Evolutionary conservation across 257 asterid genomes (phyloP).

Genomic region (Petrea volubilis): DNA sequence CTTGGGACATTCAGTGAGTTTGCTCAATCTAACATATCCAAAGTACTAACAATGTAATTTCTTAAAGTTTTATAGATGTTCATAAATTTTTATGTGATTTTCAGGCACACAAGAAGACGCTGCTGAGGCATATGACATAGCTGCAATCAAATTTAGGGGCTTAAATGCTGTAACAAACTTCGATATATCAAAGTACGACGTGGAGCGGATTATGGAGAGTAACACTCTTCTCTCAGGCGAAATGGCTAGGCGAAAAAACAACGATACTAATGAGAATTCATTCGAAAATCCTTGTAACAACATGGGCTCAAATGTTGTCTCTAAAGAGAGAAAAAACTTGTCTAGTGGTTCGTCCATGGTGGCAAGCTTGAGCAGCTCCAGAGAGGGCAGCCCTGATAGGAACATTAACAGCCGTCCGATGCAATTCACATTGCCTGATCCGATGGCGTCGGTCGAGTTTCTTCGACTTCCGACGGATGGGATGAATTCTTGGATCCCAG

Average conservation of each 20-base stretch:
- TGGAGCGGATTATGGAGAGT: conserved; percentile 71
- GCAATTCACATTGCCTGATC: conserved; percentile 32
- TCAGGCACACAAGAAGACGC: conserved; percentile 94
- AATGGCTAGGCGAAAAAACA: conserved; percentile 51
- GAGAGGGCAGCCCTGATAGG: conserved; percentile 58
- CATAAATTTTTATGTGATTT: too few species aligned
- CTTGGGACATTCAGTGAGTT: conserved; percentile 82
- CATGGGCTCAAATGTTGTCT: neutral
- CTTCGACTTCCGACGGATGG: conserved; percentile 24
- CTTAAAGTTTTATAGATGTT: too few species aligned
- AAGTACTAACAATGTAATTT: too few species aligned
- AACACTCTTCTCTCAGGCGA: conserved; percentile 66
- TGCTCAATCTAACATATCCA: neutral
- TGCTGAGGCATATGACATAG: conserved; percentile 87
- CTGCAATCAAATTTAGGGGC: conserved; percentile 83
- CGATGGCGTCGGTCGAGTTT: conserved; percentile 25
- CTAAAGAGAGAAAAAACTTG: conserved; percentile 24
- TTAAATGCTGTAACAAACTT: conserved; percentile 82
- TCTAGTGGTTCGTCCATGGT: conserved; percentile 50
- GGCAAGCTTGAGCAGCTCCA: conserved; percentile 48
- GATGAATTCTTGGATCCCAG: conserved; percentile 48
- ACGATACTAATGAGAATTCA: conserved; percentile 22
- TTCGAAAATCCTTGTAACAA: neutral
- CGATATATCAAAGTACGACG: conserved; percentile 63
- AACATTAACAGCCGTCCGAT: conserved; percentile 15